These are phyloP conservation scores for Malbranchea zuffiana DNA, from an alignment of 2,329 filamentous ascomycete genomes.

Conservation along the genomic window DNA sequence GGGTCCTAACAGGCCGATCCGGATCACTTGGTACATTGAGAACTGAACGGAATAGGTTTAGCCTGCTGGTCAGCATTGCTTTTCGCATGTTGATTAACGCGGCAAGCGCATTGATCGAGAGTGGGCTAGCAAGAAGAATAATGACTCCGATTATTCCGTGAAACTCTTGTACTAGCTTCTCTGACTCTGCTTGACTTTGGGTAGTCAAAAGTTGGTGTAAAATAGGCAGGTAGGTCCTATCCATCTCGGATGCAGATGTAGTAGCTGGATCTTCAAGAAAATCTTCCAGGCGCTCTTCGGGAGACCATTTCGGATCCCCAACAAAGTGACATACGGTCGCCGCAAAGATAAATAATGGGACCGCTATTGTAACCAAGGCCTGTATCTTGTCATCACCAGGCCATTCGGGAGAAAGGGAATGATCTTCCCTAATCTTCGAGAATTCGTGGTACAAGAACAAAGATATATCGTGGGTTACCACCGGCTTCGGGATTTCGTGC, in stretches of 20 bases:
- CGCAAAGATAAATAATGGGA: constrained; percentile 24
- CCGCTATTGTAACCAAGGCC: constrained; percentile 21
- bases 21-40: constrained; percentile 8
- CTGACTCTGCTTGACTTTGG: constrained; percentile 6
- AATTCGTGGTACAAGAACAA: constrained; percentile 19
- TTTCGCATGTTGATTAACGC: constrained; percentile 7
- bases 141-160: constrained; percentile 14
- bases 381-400: constrained; percentile 18
- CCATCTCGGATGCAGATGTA: constrained; percentile 11
- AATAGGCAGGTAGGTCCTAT: constrained; percentile 16
- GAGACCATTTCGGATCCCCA: constrained; percentile 14
- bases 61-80: constrained; percentile 7
- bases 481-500: constrained; percentile 18
- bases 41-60: constrained; percentile 12
- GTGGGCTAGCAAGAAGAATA: constrained; percentile 12
- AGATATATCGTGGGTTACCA: constrained; percentile 20
- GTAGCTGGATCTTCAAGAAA: constrained; percentile 3
- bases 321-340: constrained; percentile 22
- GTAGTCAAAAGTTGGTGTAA: constrained; percentile 8
- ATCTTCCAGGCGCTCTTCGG: constrained; percentile 6
- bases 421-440: constrained; percentile 12
- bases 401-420: constrained; percentile 13
- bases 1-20: constrained; percentile 10
- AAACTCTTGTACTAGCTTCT: constrained; percentile 10
- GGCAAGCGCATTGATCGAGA: constrained; percentile 12